Evolutionary conservation across 768 basidiomycete species (phyloP).

Genomic region (Dentipellis fragilis): DNA sequence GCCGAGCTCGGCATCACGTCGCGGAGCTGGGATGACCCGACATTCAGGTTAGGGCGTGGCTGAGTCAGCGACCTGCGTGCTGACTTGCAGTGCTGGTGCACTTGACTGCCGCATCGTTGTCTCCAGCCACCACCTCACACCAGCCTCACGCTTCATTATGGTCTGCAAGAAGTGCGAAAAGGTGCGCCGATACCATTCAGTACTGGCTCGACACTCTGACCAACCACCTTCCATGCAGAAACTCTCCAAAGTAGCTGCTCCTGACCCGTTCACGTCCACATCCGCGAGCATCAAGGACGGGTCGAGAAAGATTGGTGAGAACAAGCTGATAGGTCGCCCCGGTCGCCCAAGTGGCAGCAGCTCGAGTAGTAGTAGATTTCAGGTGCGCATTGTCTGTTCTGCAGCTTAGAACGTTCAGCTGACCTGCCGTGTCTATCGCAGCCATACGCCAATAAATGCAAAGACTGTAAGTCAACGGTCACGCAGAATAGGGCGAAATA

Average conservation of each 20-base stretch:
- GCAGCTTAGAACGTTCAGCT: slow-evolving; percentile 12
- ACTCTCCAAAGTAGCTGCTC: slow-evolving; percentile 84
- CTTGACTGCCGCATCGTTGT: too few species aligned
- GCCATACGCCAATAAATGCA: slow-evolving; percentile 84
- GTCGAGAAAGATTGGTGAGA: slow-evolving; percentile 73
- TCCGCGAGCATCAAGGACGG: slow-evolving; percentile 71
- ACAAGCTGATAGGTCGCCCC: slow-evolving; percentile 66
- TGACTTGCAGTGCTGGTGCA: too few species aligned
- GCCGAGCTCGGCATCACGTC: too few species aligned
- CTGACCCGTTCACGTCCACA: slow-evolving; percentile 75
- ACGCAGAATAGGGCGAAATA: slow-evolving; percentile 86
- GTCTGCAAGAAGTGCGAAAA: slow-evolving; percentile 84
- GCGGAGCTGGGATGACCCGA: too few species aligned
- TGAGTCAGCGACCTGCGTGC: too few species aligned
- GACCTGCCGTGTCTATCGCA: slow-evolving; percentile 19
- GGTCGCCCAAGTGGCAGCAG: slow-evolving; percentile 41
- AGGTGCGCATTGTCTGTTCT: slow-evolving; percentile 33
- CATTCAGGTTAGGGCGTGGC: too few species aligned
- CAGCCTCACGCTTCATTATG: slow-evolving; percentile 36
- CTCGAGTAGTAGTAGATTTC: slow-evolving; percentile 45
- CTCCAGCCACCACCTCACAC: too few species aligned
- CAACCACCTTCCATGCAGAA: slow-evolving; percentile 36
- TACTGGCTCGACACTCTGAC: background rate
- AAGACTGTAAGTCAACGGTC: slow-evolving; percentile 75
- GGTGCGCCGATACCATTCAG: slow-evolving; percentile 26